Base-by-base conservation (phyloP, 192 early-diverging fungal species). In the Rhizophlyctis rosea region DNA sequence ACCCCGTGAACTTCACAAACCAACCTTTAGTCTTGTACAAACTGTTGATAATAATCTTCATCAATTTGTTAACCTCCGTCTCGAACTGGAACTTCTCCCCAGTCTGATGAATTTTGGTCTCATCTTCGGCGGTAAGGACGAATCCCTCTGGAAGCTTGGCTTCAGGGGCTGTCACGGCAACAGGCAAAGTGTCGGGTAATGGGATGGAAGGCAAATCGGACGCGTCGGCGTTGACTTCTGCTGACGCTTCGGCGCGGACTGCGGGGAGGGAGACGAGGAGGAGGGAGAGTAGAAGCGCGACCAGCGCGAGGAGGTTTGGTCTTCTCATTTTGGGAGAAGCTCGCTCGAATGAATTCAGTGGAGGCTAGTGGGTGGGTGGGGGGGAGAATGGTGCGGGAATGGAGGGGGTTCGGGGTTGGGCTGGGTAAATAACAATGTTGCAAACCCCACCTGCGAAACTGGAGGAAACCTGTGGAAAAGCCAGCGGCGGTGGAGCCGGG, bases 11-110 rank as follows among this genome's bases (percentile, higher is more conserved):
- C 18, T 44, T 44, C 39, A 24, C 3, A 24, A 13, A 14, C 57
- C 7, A 31, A 78, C 76, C 78, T 62, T 85, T 85, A 13, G 70
- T 87, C 66, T 96, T 97, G 85, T 98, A 99, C 23, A 99, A 79
- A 25, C 90, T 92, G 75, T 97, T 93, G 73, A 96, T 94, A 64
- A 99, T 92, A 54, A 99, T 79, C 62, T 92, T 88, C 79, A 98
- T 94, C 60, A 98, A 72, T 63, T 88, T 84, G 39, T 87, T 87
- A 14, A 95, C 91, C 66, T 97, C 93, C 55, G 94, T 87, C 82
- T 95, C 82, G 64, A 90, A 91, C 65, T 84, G 71, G 76, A 85
- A 87, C 59, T 67, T 77, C 68, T 88, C 84, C n/a, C 71, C 68
- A 9, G 16, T 25, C n/a, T 58, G 27, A 23, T 25, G 30, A 33